Evolutionary conservation across 208 protist species (phyloP).

Genomic region (Crithidia thermophila): DNA sequence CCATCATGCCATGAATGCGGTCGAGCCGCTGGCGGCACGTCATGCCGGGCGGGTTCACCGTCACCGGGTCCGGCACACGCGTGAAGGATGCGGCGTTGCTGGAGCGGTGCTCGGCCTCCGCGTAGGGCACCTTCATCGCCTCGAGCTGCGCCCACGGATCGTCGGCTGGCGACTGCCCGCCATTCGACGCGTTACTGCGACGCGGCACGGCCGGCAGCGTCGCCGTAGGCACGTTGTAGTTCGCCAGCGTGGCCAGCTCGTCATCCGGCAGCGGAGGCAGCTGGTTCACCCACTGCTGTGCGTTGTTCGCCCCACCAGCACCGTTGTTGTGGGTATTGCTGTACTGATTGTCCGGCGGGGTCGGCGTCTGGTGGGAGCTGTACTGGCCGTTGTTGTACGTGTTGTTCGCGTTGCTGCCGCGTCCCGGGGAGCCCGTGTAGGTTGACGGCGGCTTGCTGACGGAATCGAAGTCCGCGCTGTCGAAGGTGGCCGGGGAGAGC

Average conservation of each 20-base stretch:
- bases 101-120: constrained; percentile 7
- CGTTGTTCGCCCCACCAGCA: not conserved
- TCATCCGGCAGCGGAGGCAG: constrained; percentile 60
- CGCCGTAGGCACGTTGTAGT: constrained; percentile 50
- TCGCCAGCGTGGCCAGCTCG: constrained; percentile 50
- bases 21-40: constrained; percentile 56
- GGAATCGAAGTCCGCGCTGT: constrained; percentile 9
- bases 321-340: constrained; percentile 9
- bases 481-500: constrained; percentile 27
- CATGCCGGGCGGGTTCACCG: constrained; percentile 54
- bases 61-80: constrained; percentile 43
- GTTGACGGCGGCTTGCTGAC: constrained; percentile 10
- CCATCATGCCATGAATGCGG: constrained; percentile 46
- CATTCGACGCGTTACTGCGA: not conserved
- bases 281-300: constrained; percentile 31
- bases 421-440: constrained; percentile 2
- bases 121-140: constrained; percentile 55
- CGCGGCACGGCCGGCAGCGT: constrained; percentile 17
- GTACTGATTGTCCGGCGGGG: constrained; percentile 1
- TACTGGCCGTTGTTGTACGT: too few species aligned
- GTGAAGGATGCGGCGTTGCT: constrained; percentile 15
- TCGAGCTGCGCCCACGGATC: constrained; percentile 55
- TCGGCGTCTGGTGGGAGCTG: not conserved
- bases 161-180: constrained; percentile 3
- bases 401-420: not conserved